Evolutionary conservation across 352 stramenopile species (phyloP), one percentile per base, ranked within the genome.

Genomic region (Phytophthora litchii): DNA sequence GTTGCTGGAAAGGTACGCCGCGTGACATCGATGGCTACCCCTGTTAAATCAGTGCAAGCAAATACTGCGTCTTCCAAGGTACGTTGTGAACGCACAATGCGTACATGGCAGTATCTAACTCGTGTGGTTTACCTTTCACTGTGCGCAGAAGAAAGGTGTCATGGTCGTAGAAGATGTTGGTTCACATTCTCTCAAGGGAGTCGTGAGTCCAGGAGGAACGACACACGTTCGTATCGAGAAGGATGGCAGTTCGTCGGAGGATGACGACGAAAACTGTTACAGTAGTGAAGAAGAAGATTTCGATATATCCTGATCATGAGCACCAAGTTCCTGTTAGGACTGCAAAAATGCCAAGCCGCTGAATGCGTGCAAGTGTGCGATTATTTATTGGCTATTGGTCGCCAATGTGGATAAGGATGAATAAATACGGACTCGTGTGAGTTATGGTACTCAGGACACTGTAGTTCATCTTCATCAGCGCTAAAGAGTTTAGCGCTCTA

Each of bases 201-300:
- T 80, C 16, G 68, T 91, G 32, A 89, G 78, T 52, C 83, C 83
- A 31, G 71, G 71, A 38, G 83, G 83, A 44, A 92, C 83, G 16
- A 81, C 79, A 2, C 69, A 62, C n/a, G 69, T 92, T 48, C 71
- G 67, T 9, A 54, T 92, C 10, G 72, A 85, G 19, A 79, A 76
- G 44, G 79, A 84, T 12, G 72, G 65, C 31, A 84, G 72, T 52
- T 76, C 60, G 4, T 85, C 76, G 0, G 73, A 88, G 21, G 68
- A 77, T 13, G 74, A 83, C 8, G 60, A 71, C 2, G 55, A 78
- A 41, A 50, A 70, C 9, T 67, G 67, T n/a, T 32, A 55, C 14
- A 76, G 71, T 44, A 74, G 66, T 38, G 66, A 67, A 23, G 53
- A 70, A 60, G 67, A 72, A 10, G 49, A 69, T 35, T 65, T 61